Percentiles rank a stretch among this genome's conserved stretches.
These are phyloP conservation scores for Penicillium coffeae DNA, from an alignment of 495 filamentous ascomycete species.

Conservation along the genomic window DNA sequence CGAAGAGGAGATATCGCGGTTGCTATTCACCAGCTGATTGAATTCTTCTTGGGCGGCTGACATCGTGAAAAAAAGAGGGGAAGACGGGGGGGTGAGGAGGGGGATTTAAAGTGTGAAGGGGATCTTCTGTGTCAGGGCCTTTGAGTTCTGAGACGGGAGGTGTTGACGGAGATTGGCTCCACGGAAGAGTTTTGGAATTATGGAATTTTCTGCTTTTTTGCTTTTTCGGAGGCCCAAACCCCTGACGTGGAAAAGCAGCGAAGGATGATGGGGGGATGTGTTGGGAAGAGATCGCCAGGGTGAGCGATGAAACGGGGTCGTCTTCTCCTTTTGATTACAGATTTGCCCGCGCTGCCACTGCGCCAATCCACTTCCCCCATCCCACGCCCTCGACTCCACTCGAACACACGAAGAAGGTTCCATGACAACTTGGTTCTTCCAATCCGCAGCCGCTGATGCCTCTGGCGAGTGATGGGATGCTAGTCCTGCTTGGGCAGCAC, in stretches of 20 bases:
- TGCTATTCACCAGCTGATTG: conserved; percentile 62
- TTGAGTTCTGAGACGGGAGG: neutral
- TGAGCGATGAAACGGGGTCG: conserved; percentile 17
- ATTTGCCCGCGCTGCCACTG: too few species aligned
- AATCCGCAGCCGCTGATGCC: too few species aligned
- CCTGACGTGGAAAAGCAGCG: neutral
- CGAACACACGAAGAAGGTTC: conserved; percentile 25
- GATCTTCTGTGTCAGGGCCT: neutral
- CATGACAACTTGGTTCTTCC: neutral
- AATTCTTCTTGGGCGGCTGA: conserved; percentile 81
- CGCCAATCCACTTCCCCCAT: neutral
- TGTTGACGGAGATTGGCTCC: neutral
- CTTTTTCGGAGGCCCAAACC: neutral
- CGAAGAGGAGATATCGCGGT: conserved; percentile 36
- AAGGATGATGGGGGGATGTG: conserved; percentile 14
- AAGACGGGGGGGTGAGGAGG: conserved; percentile 3
- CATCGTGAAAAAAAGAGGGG: conserved; percentile 47
- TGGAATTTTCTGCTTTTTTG: too few species aligned
- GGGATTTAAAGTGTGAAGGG: conserved; percentile 13
- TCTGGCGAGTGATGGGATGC: neutral
- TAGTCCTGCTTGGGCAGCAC: neutral
- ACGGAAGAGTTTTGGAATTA: neutral
- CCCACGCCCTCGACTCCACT: conserved; percentile 13
- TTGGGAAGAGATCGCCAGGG: conserved; percentile 27
- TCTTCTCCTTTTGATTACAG: conserved; percentile 19